These are phyloP conservation scores for Pleoardoris graminearum DNA, from an alignment of 2,329 filamentous ascomycete genomes.

Conservation along the genomic window DNA sequence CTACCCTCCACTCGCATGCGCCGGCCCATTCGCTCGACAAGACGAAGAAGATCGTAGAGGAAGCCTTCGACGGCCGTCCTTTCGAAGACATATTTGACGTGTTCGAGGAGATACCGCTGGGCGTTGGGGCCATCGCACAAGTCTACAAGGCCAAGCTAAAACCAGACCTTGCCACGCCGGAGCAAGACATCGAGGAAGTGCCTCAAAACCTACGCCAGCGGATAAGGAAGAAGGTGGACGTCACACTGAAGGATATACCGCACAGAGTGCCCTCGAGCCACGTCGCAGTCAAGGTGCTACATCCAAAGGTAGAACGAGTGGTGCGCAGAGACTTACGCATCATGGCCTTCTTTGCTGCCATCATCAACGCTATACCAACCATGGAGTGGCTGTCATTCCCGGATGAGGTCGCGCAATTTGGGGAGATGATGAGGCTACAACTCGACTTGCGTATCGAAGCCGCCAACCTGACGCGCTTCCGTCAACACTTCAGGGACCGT, in stretches of 20 bases:
- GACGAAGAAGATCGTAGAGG: slow-evolving; percentile 77
- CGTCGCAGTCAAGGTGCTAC: slow-evolving; percentile 94
- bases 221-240: slow-evolving; percentile 80
- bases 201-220: slow-evolving; percentile 65
- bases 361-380: slow-evolving; percentile 85
- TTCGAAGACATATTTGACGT: slow-evolving; percentile 97
- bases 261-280: slow-evolving; percentile 85
- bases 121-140: slow-evolving; percentile 94
- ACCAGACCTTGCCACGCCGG: slow-evolving; percentile 69
- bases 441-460: slow-evolving; percentile 93
- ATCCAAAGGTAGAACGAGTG: slow-evolving; percentile 85
- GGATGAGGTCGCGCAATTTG: slow-evolving; percentile 91
- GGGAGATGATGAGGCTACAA: slow-evolving; percentile 98
- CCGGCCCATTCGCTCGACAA: slow-evolving; percentile 83
- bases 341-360: slow-evolving; percentile 86
- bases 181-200: slow-evolving; percentile 59
- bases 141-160: slow-evolving; percentile 96
- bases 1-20: slow-evolving; percentile 89
- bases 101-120: slow-evolving; percentile 85
- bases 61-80: slow-evolving; percentile 75
- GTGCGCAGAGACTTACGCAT: slow-evolving; percentile 91
- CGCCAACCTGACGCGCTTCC: slow-evolving; percentile 84
- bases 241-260: slow-evolving; percentile 82
- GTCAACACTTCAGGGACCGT: slow-evolving; percentile 84
- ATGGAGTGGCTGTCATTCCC: slow-evolving; percentile 97